Percentiles rank a stretch among this genome's conserved stretches.
Conservation (phyloP, 1,284 basidiomycete species). For the Exobasidium rhododendri region DNA sequence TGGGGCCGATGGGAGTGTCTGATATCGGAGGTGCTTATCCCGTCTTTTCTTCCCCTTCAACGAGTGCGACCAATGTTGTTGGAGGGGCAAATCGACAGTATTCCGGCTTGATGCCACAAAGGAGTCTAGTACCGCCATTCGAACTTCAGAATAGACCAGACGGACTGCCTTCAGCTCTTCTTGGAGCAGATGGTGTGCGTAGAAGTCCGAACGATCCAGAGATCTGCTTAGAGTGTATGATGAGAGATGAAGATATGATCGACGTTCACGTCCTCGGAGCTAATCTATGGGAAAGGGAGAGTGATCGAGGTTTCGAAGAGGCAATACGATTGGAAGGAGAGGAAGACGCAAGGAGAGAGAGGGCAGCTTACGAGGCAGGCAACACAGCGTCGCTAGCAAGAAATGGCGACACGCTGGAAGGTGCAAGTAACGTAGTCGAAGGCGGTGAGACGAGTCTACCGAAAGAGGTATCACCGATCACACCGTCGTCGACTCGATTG, state of each 20-base stretch:
- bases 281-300: constrained; percentile 86
- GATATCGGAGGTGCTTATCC: constrained; percentile 38
- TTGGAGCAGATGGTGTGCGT: constrained; percentile 45
- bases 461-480: not conserved
- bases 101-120: constrained; percentile 48
- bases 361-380: not conserved
- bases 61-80: constrained; percentile 4
- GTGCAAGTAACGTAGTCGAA: constrained; percentile 10
- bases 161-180: constrained; percentile 41
- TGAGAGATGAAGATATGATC: constrained; percentile 97
- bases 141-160: constrained; percentile 52
- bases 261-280: constrained; percentile 83
- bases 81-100: constrained; percentile 26
- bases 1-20: constrained; percentile 29
- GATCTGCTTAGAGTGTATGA: constrained; percentile 93
- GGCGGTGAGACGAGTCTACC: not conserved
- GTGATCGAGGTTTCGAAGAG: constrained; percentile 78
- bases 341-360: constrained; percentile 21
- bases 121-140: constrained; percentile 49
- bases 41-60: constrained; percentile 24
- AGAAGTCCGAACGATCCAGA: constrained; percentile 59
- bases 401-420: constrained; percentile 22
- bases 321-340: constrained; percentile 67
- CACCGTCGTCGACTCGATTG: not conserved
- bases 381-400: not conserved